Evolutionary conservation across 2,329 filamentous ascomycete genomes (phyloP), one percentile per base, ranked within the genome.

Genomic region (Orbilia blumenaviensis): DNA sequence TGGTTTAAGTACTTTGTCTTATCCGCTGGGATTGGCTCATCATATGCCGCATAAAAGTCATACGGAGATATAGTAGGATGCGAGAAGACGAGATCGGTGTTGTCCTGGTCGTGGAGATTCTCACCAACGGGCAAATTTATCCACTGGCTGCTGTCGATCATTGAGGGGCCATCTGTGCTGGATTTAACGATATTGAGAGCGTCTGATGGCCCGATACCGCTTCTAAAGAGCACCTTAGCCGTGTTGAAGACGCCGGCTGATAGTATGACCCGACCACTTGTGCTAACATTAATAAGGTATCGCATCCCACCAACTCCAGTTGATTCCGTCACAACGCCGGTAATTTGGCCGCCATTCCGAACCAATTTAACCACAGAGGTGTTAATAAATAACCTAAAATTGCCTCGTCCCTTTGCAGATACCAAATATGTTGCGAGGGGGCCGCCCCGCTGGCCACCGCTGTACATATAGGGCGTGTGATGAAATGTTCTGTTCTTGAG

Each of bases 371-470:
- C 86, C n/a, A 91, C 90, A 48, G 87, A 86, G 2, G 89, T 91
- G 80, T 89, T 88, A 18, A 87, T 87, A 85, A 88, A 88, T 54
- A 93, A 84, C 63, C 87, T 85, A 83, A 93, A 92, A 83, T 92
- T 91, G 41, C 84, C 82, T 73, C 88, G 85, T 44, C 84, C 83
- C 54, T 85, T 84, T 0, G 89, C 89, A 16, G 86, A 85, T 3
- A 89, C 88, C 0, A 93, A 87, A 80, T 93, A 93, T 0, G 91
- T 91, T 7, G 88, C 88, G 81, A 92, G 84, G 10, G 91, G 90
- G 0, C 91, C 91, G 48, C 88, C 88, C 74, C 91, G 85, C 81
- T 91, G 88, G 61, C 89, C 90, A 50, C 89, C 83, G 4, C 84
- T 84, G 81, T 89, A 91, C 88, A 92, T 91, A 84, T 88, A 91